Percentiles rank a stretch among this genome's conserved stretches.
phyloP scores from a whole-genome alignment of 2,329 filamentous ascomycete genomes.

The Alternaria burnsii region DNA sequence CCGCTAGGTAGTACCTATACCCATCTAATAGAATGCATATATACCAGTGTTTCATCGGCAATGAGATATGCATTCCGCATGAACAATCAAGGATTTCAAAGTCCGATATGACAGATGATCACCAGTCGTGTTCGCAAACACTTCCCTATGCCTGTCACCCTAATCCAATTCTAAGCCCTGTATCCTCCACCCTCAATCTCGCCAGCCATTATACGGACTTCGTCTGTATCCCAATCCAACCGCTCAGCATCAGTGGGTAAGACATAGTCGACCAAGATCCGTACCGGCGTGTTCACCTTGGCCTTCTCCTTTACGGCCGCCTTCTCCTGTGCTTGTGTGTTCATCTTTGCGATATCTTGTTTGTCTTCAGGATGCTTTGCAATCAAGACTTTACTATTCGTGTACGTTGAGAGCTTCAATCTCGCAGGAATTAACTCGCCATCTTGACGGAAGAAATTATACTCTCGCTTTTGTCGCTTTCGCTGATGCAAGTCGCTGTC shows the following conservation, averaged over 20 bases:
- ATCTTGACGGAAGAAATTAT: not conserved
- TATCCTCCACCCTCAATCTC: slow-evolving; percentile 22
- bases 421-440: not conserved
- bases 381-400: not conserved
- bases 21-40: slow-evolving; percentile 24
- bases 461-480: not conserved
- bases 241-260: slow-evolving; percentile 26
- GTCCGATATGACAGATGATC: not conserved
- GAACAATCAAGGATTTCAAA: not conserved
- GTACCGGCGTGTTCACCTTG: not conserved
- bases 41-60: not conserved
- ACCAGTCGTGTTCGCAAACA: not conserved
- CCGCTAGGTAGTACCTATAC: slow-evolving; percentile 28
- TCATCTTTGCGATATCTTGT: not conserved
- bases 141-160: not conserved
- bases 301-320: not conserved
- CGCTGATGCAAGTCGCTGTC: not conserved
- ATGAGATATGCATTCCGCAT: not conserved
- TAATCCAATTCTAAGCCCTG: not conserved
- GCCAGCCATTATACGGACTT: slow-evolving; percentile 31
- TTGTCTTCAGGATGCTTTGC: not conserved
- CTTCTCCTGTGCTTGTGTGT: not conserved
- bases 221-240: slow-evolving; percentile 37
- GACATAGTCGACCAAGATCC: slow-evolving; percentile 16
- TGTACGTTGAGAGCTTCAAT: not conserved